Base-by-base conservation (phyloP, 371 early-diverging fungal species). In the Thermomucor indicae-seudaticae region DNA sequence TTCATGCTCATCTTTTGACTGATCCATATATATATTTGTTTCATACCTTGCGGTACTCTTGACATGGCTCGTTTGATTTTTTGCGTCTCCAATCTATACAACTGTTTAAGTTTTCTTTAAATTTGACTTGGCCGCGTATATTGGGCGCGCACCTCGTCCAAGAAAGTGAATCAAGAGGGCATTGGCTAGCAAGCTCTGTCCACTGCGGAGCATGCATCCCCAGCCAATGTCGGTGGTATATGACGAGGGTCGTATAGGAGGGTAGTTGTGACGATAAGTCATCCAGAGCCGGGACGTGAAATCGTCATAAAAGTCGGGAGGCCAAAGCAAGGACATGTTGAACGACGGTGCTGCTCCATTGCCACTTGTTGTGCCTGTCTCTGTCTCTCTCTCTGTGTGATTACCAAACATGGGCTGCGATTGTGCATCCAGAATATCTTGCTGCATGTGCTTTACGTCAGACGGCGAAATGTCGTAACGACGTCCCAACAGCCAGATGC, bases 191-290 rank as follows among this genome's bases (percentile, higher is more conserved):
- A 98, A 65, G 65, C 91, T 91, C 62, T 98, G 98, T 0, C 95
- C 96, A 30, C 91, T 90, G 24, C 98, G 69, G 35, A 98, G 69
- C 98, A 98, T 98, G 68, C 98, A 98, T 0, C 98, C 98, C 95
- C 95, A 95, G 2, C 95, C 96, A 32, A 86, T 82, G 51, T 92
- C 97, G 1, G 89, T 83, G 22, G 90, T 92, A 57, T 84, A 91
- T 25, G 68, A 72, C 19, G 89, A 82, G n/a, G 89, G 83, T 45
- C 82, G 70, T 47, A 95, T 91, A 2, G 90, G 84, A 23, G 91
- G 85, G 64, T 86, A 95, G 28, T 84, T 80, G 57, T 88, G 83
- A 44, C 97, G 79, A 64, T 97, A 97, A 4, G 96, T 96, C 72
- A 92, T 86, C 96, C 97, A 96, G 22, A 90, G 65, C 29, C 87